Percentiles rank a stretch among this genome's conserved stretches.
Conservation (phyloP, 164 flowering plant genomes). For the Stephania yunnanensis region DNA sequence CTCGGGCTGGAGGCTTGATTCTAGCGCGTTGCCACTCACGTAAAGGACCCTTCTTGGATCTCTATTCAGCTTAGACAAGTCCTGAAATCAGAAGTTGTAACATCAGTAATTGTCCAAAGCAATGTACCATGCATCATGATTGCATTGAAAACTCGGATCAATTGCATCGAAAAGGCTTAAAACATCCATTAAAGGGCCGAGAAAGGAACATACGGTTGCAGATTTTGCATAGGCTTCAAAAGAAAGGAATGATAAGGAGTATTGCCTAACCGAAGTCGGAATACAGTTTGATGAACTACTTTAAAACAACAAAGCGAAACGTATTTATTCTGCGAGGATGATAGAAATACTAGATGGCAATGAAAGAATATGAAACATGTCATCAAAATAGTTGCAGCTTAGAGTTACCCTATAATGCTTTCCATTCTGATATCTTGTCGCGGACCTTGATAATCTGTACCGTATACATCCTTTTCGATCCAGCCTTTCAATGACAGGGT, state of each 20-base stretch:
- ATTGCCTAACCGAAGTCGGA: too few species aligned
- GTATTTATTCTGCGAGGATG: neutral
- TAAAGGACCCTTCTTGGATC: conserved; percentile 71
- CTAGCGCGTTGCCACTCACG: conserved; percentile 78
- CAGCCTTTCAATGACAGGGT: conserved; percentile 73
- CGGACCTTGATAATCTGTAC: conserved; percentile 60
- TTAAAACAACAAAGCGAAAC: neutral
- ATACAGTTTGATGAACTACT: neutral
- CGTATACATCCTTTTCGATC: conserved; percentile 59
- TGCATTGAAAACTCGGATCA: neutral
- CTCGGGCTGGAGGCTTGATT: conserved; percentile 76
- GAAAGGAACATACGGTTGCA: too few species aligned
- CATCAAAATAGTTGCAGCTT: neutral
- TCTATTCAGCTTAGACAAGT: conserved; percentile 79
- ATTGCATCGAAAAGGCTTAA: neutral
- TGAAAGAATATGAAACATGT: neutral
- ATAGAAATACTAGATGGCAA: neutral
- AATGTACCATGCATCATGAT: neutral
- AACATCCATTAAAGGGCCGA: too few species aligned
- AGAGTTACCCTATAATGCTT: conserved; percentile 72
- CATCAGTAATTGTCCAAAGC: neutral
- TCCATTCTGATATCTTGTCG: conserved; percentile 73
- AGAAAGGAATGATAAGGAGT: too few species aligned
- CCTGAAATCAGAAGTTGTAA: conserved; percentile 37
- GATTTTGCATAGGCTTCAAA: too few species aligned